Evolutionary conservation across 2,329 filamentous ascomycete genomes (phyloP).

Genomic region (Colletotrichum plurivorum): DNA sequence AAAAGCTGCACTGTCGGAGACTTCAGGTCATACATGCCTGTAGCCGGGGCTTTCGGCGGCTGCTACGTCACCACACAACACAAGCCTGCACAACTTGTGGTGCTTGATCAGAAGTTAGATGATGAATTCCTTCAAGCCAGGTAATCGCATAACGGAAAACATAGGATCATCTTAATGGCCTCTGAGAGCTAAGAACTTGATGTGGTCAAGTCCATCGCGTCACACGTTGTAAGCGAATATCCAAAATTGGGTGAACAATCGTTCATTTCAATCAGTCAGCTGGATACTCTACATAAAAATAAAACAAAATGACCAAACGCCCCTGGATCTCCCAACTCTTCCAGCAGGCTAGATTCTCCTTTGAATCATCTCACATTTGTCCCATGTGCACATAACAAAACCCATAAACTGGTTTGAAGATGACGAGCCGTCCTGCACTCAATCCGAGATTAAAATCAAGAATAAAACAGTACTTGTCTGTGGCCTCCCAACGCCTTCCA

Average conservation of each 20-base stretch:
- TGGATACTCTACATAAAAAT: conserved; percentile 22
- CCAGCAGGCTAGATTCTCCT: conserved; percentile 18
- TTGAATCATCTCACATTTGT: conserved; percentile 35
- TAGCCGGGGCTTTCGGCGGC: no score
- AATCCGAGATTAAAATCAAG: not conserved
- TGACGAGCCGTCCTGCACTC: conserved; percentile 1
- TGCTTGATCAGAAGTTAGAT: no score
- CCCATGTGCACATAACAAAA: conserved; percentile 30
- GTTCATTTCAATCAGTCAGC: conserved; percentile 30
- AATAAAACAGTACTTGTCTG: conserved; percentile 25
- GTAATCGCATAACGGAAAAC: no score
- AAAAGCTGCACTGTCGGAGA: not conserved
- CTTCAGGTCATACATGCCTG: no score
- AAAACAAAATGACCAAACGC: conserved; percentile 9
- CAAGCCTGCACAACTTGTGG: no score
- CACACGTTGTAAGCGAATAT: conserved; percentile 1
- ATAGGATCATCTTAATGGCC: no score
- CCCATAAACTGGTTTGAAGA: conserved; percentile 12
- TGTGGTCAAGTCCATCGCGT: not conserved
- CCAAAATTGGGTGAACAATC: conserved; percentile 10
- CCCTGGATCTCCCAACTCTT: conserved; percentile 18
- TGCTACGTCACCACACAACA: no score
- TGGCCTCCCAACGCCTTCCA: conserved; percentile 28
- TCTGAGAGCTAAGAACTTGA: no score
- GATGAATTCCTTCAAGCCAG: no score